Evolutionary conservation across 164 flowering plant species (phyloP).

Genomic region (Aristolochia californica): DNA sequence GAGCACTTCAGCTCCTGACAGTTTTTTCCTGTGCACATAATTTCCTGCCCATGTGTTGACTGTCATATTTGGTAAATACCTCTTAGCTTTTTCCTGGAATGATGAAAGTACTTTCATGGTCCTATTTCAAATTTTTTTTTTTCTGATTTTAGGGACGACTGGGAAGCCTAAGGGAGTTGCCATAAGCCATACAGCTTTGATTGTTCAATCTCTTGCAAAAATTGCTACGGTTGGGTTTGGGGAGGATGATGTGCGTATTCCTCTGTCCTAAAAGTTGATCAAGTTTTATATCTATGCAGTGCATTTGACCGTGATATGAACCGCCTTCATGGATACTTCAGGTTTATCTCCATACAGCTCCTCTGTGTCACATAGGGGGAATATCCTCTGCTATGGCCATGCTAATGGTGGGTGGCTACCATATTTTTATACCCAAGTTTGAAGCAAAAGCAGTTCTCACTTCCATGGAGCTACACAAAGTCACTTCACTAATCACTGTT

Average conservation of each 20-base stretch:
- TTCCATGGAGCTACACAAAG: conserved; percentile 45
- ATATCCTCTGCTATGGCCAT: conserved; percentile 88
- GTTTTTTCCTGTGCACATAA: too few species aligned
- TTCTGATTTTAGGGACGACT: conserved; percentile 50
- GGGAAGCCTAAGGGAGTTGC: conserved; percentile 90
- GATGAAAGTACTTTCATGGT: not conserved
- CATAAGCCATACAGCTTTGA: conserved; percentile 65
- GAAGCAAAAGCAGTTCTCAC: conserved; percentile 43
- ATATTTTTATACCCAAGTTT: conserved; percentile 75
- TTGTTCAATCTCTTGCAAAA: conserved; percentile 85
- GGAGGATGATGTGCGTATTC: conserved; percentile 68
- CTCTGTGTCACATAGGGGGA: conserved; percentile 91
- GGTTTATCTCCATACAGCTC: conserved; percentile 94
- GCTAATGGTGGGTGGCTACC: conserved; percentile 78
- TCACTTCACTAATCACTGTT: conserved; percentile 74
- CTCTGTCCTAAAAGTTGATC: not conserved
- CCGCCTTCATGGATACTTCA: conserved; percentile 13
- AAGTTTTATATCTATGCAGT: not conserved
- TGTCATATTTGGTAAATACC: not conserved
- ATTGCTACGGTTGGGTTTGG: conserved; percentile 63
- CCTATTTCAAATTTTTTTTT: not conserved
- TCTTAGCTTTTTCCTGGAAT: too few species aligned
- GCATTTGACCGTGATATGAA: not conserved
- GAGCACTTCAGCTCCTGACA: not conserved
- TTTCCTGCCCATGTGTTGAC: not conserved